phyloP scores from a whole-genome alignment of 2,329 filamentous ascomycete species.

The Penicillium sp. region DNA sequence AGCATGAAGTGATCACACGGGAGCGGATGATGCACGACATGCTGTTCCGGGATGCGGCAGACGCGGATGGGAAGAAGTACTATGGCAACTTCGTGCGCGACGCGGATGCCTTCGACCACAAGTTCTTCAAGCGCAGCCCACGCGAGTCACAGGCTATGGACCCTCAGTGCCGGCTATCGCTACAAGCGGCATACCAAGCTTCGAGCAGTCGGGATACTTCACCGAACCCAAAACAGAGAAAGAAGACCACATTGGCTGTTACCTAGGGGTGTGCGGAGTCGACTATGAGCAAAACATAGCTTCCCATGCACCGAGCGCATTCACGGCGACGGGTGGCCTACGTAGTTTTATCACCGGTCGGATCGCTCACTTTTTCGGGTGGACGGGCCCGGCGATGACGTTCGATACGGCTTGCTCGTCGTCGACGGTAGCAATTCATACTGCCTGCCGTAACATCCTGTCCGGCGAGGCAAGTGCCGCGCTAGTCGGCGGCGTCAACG shows the following conservation, averaged over 20 bases:
- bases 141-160: conserved; percentile 29
- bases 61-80: background rate
- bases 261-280: no score
- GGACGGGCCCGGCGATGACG: no score
- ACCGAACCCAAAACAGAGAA: no score
- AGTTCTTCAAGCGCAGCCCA: conserved; percentile 32
- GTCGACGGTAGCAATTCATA: conserved; percentile 36
- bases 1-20: background rate
- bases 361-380: no score
- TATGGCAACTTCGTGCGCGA: conserved; percentile 22
- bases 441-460: conserved; percentile 20
- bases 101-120: conserved; percentile 30
- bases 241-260: no score
- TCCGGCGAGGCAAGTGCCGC: conserved; percentile 21
- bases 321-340: no score
- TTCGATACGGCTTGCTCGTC: conserved; percentile 34
- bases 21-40: background rate
- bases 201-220: conserved; percentile 34
- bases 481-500: conserved; percentile 38
- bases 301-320: no score
- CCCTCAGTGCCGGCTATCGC: conserved; percentile 31
- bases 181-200: conserved; percentile 34
- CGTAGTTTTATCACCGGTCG: no score
- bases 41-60: background rate
- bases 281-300: no score